These are phyloP conservation scores for Leptographium radiaticola DNA, from an alignment of 2,329 filamentous ascomycete genomes.

Conservation along the genomic window DNA sequence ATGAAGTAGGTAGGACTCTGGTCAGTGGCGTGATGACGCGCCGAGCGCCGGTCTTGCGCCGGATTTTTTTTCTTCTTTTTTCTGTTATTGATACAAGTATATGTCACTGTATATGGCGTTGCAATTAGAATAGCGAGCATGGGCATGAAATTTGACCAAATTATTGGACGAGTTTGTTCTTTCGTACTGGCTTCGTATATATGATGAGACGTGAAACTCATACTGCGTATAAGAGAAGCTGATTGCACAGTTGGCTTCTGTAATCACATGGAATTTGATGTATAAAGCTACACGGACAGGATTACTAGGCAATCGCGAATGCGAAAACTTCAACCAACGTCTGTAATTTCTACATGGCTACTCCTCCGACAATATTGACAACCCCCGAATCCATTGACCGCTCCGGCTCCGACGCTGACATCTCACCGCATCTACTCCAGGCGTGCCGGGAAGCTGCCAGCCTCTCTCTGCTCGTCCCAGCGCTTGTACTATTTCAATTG, in stretches of 20 bases:
- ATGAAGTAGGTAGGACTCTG: conserved; percentile 7
- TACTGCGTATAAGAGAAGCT: too few relatives aligned
- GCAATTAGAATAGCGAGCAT: too few relatives aligned
- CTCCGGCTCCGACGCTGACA: neutral
- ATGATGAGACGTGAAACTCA: too few relatives aligned
- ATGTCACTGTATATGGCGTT: too few relatives aligned
- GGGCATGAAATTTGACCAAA: too few relatives aligned
- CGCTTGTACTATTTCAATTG: conserved; percentile 47
- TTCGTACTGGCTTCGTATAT: too few relatives aligned
- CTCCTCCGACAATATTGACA: conserved; percentile 1
- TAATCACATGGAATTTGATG: too few relatives aligned
- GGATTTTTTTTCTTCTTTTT: neutral
- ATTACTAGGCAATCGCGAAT: neutral
- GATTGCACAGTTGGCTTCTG: too few relatives aligned
- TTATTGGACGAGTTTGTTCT: too few relatives aligned
- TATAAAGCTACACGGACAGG: too few relatives aligned
- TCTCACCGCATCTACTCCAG: conserved; percentile 35
- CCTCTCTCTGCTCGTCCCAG: conserved; percentile 92
- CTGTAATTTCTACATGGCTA: conserved; percentile 7
- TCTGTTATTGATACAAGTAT: too few relatives aligned
- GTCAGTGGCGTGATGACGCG: neutral
- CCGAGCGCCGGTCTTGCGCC: neutral
- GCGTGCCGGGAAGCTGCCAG: conserved; percentile 54
- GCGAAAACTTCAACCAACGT: neutral
- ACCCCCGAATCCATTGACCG: neutral